These are phyloP conservation scores for Xylaria polymorpha DNA, from an alignment of 2,329 filamentous ascomycete genomes.

Conservation along the genomic window DNA sequence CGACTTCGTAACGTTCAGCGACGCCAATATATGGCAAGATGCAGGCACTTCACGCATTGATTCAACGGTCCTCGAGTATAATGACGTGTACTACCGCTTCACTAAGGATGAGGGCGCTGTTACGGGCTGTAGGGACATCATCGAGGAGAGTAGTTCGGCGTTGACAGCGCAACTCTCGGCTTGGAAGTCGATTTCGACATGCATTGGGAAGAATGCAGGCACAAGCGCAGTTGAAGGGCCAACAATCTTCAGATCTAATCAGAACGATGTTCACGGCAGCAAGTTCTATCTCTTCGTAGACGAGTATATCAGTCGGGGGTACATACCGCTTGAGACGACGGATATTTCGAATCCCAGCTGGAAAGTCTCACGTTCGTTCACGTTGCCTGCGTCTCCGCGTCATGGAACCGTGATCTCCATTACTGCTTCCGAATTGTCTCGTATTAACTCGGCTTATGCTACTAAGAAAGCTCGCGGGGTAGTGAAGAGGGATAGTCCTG, in stretches of 20 bases:
- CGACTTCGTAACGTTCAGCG: slow-evolving; percentile 63
- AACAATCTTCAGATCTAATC: slow-evolving; percentile 63
- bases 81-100: slow-evolving; percentile 61
- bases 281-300: slow-evolving; percentile 68
- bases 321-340: slow-evolving; percentile 63
- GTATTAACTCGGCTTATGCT: slow-evolving; percentile 45
- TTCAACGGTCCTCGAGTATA: slow-evolving; percentile 60
- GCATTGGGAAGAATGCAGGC: slow-evolving; percentile 63
- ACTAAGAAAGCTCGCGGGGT: not conserved
- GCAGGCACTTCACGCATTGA: slow-evolving; percentile 63
- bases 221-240: slow-evolving; percentile 63
- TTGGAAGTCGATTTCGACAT: slow-evolving; percentile 60
- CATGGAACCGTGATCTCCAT: slow-evolving; percentile 66
- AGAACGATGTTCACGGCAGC: slow-evolving; percentile 60
- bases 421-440: slow-evolving; percentile 58
- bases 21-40: slow-evolving; percentile 63
- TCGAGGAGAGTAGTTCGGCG: slow-evolving; percentile 60
- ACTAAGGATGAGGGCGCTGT: slow-evolving; percentile 65
- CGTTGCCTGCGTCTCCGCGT: slow-evolving; percentile 61
- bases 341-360: slow-evolving; percentile 62
- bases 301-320: slow-evolving; percentile 63
- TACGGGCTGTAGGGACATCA: slow-evolving; percentile 65
- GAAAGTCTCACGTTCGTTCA: slow-evolving; percentile 59
- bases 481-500: slow-evolving; percentile 49
- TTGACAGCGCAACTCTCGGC: slow-evolving; percentile 55